Base-by-base conservation (phyloP, 148 eudicot genomes). In the Pouteria glomerata region DNA sequence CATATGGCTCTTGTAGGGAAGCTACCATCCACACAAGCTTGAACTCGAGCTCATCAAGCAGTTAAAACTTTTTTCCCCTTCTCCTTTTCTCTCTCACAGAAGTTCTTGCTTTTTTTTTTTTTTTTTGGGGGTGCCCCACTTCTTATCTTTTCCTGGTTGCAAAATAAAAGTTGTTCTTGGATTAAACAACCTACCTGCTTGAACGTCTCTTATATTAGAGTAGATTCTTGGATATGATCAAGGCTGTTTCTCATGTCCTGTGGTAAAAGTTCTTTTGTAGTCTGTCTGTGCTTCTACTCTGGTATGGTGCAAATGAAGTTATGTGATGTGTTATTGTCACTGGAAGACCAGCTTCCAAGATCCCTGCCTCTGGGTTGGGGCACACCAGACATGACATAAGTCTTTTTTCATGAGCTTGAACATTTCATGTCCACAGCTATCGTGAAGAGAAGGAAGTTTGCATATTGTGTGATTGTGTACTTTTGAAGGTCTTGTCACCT, bases 71-170 rank as follows among this genome's bases (percentile, higher is more conserved):
- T 27, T 12, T 26, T 26, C 18, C 34, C 18, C 34, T 15, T 27
- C 2, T 57, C 6, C 13, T 53, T 2, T 1, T 50, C 53, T 50
- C 18, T 23, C 57, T 23, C 57, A 11, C 18, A 19, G 27, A 6
- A 29, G 13, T 23, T 29, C 21, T 66, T n/a, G 48, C 2, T 16
- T 47, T 65, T 45, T 66, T 4, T 11, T 33, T 31, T 66, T 23
- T 50, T 39, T 5, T 4, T 39, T 39, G 44, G 5, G n/a, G n/a
- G n/a, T n/a, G n/a, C n/a, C n/a, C n/a, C n/a, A n/a, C 3, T 18
- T 42, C 41, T 41, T 65, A 1, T 16, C 55, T 27, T 65, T n/a
- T 65, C 69, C 55, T 65, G 35, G 57, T 66, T 66, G 26, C 26
- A 7, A 66, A 48, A 66, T 29, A n/a, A n/a, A 65, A 6, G 3